A percentile compares a stretch with the other conserved stretches of the same genome.
phyloP scores from a whole-genome alignment of 2,329 filamentous ascomycete species.

The Cladosporium sp. region DNA sequence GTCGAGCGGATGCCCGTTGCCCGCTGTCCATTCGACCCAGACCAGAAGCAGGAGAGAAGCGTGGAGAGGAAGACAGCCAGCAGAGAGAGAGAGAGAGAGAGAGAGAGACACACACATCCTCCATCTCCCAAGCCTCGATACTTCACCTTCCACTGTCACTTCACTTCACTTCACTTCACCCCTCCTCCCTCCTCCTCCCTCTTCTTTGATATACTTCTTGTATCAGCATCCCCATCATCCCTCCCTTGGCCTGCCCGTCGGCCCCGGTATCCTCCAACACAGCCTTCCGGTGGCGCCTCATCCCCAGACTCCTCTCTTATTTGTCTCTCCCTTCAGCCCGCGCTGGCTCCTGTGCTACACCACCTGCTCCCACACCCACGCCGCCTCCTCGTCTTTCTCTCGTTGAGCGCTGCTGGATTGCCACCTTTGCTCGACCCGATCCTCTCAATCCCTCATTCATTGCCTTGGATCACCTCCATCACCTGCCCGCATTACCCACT shows the following conservation, averaged over 20 bases:
- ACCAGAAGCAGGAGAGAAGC: no score
- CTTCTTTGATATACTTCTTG: not conserved
- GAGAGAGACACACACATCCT: no score
- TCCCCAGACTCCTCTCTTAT: not conserved
- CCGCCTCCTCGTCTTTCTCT: not conserved
- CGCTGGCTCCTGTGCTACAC: constrained; percentile 11
- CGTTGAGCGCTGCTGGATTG: no score
- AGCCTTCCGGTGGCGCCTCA: constrained; percentile 10
- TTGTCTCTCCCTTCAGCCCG: not conserved
- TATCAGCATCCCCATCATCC: not conserved
- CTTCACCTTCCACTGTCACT: not conserved
- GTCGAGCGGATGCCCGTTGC: no score
- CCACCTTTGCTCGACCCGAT: no score
- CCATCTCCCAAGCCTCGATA: no score
- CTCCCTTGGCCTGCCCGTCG: no score
- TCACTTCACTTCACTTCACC: not conserved
- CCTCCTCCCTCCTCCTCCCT: not conserved
- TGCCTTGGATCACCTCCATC: constrained; percentile 1
- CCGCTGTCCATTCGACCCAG: no score
- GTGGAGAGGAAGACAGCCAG: no score
- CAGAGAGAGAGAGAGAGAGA: no score
- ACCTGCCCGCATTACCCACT: constrained; percentile 5
- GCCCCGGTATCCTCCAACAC: not conserved
- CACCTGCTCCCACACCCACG: constrained; percentile 6
- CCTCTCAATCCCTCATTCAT: not conserved